A percentile compares a stretch with the other conserved stretches of the same genome.
Evolutionary conservation across 1,139 yeast genomes (phyloP).

Genomic region (Kurtzmaniella quercitrusa): DNA sequence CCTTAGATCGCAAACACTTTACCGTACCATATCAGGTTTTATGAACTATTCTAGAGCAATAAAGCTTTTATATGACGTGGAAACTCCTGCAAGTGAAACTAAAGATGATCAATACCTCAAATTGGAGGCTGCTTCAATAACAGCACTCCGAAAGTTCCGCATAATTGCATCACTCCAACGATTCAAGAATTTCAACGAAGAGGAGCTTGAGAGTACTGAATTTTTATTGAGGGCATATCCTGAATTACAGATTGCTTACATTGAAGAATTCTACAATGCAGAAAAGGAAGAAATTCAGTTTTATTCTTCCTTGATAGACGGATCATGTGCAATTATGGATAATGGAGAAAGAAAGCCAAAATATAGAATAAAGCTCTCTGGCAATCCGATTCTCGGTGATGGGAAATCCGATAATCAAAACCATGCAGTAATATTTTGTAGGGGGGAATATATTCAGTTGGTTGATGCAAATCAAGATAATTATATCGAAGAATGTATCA

Average conservation of each 20-base stretch:
- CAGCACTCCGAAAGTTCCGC: slow-evolving; percentile 46
- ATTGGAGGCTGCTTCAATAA: slow-evolving; percentile 32
- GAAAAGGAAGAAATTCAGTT: slow-evolving; percentile 20
- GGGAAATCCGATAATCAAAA: slow-evolving; percentile 58
- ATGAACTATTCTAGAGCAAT: slow-evolving; percentile 55
- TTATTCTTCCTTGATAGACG: slow-evolving; percentile 40
- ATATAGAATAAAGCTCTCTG: slow-evolving; percentile 44
- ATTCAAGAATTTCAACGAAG: slow-evolving; percentile 26
- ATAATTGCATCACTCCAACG: slow-evolving; percentile 43
- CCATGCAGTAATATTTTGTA: slow-evolving; percentile 43
- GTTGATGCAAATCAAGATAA: slow-evolving; percentile 58
- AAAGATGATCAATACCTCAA: slow-evolving; percentile 20
- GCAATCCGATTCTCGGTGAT: slow-evolving; percentile 54
- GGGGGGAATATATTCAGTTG: slow-evolving; percentile 53
- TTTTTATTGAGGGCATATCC: slow-evolving; percentile 40
- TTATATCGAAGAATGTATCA: slow-evolving; percentile 51
- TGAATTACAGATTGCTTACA: slow-evolving; percentile 41
- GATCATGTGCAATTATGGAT: slow-evolving; percentile 36
- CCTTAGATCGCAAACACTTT: slow-evolving; percentile 50
- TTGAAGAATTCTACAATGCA: slow-evolving; percentile 31
- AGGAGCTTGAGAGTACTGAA: slow-evolving; percentile 35
- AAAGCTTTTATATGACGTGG: slow-evolving; percentile 44
- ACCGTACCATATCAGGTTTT: slow-evolving; percentile 52
- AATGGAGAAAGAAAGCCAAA: slow-evolving; percentile 36
- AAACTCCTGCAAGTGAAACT: slow-evolving; percentile 16